Evolutionary conservation across 2,329 filamentous ascomycete species (phyloP).

Genomic region (Botrytis deweyae): DNA sequence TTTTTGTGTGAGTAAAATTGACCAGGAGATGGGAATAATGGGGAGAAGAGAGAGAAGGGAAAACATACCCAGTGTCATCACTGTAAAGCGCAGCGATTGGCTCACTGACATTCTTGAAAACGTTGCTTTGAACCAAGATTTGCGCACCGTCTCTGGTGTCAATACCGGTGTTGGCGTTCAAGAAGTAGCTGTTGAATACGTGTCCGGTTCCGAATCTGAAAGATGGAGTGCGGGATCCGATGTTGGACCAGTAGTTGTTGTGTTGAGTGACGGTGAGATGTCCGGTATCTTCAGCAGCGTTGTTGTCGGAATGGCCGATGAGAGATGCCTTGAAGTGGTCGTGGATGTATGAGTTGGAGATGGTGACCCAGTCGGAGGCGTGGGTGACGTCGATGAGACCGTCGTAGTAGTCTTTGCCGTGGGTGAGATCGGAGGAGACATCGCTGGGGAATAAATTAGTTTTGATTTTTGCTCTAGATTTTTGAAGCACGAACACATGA

Average conservation of each 20-base stretch:
- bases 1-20: not conserved
- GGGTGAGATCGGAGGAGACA: slow-evolving; percentile 40
- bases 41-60: not conserved
- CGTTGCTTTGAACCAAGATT: slow-evolving; percentile 50
- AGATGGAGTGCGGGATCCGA: slow-evolving; percentile 46
- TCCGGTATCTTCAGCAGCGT: slow-evolving; percentile 34
- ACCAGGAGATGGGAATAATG: not conserved
- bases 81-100: slow-evolving; percentile 32
- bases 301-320: slow-evolving; percentile 37
- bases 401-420: slow-evolving; percentile 46
- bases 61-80: slow-evolving; percentile 23
- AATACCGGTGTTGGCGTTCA: slow-evolving; percentile 50
- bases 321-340: slow-evolving; percentile 42
- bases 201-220: slow-evolving; percentile 67
- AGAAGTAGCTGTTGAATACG: slow-evolving; percentile 49
- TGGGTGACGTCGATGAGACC: slow-evolving; percentile 48
- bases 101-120: slow-evolving; percentile 46
- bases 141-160: slow-evolving; percentile 55
- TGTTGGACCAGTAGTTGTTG: slow-evolving; percentile 35
- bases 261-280: slow-evolving; percentile 35
- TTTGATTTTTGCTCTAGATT: not conserved
- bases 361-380: slow-evolving; percentile 46
- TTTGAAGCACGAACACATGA: slow-evolving; percentile 9
- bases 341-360: slow-evolving; percentile 46
- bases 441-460: slow-evolving; percentile 14